Base-by-base conservation (phyloP, 1,139 yeast species). In the Candida tetrigidarum region DNA sequence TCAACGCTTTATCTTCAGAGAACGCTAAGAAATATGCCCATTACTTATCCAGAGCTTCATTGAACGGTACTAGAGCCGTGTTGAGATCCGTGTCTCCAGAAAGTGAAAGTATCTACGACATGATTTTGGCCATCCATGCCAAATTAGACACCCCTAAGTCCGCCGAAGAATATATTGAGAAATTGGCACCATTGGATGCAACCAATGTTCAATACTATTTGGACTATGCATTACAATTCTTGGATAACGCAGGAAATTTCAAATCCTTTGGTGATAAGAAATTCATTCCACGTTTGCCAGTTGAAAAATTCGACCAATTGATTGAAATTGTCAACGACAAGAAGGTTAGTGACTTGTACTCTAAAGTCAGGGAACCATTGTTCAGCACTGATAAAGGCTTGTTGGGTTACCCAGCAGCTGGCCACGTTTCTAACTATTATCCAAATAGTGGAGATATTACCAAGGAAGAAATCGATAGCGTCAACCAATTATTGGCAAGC, bases 241-340 rank as follows among this genome's bases (percentile, higher is more conserved):
- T 90, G 57, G 74, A 85, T 42, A 90, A 90, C 64, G 74, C 86
- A 60, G 97, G 97, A 51, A 90, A 90, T 63, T 90, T 81, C 74
- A 89, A 88, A 67, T 85, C 95, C 0, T 90, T 90, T 66, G 97
- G 97, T 50, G 96, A 90, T 66, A 81, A 80, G 53, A 90, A 90
- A 66, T 89, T 89, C 60, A 74, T 90, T 52, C 97, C 97, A 30
- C 69, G 80, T 39, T 58, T 88, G 34, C 43, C 73, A 0, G 57
- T 54, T 33, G 77, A 66, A 1, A 73, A 74, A 3, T 84, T 89
- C 54, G 77, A 69, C 47, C 54, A 67, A 16, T 63, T 83, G 41
- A 68, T 82, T 26, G 63, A 64, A 20, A 53, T 74, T n/a, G 66
- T 83, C 15, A 62, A 59, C 30, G 68, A 74, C 47, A 58, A 66